Evolutionary conservation across 108 stramenopile species (phyloP), one percentile per base, ranked within the genome.

Genomic region (Conticribra guillardii): DNA sequence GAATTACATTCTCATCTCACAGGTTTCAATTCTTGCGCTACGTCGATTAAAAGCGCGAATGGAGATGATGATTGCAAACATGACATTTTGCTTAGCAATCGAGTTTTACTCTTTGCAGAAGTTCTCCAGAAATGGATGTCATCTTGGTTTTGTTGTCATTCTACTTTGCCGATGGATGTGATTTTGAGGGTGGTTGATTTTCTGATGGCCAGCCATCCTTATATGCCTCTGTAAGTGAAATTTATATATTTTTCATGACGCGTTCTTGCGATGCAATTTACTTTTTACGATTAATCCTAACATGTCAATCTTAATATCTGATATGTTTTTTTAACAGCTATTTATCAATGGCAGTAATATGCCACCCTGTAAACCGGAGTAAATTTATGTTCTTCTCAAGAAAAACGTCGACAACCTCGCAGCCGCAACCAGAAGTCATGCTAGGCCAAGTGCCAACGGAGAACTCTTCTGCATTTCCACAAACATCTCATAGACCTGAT

Each of bases 201-300:
- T 52, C 52, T 72, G 37, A 33, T 72, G 50, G 71, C 71, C n/a
- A 72, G 71, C 34, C 71, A 72, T 46, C 62, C 71, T 17, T 44
- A 26, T 16, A 72, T 72, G 71, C 71, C 71, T 54, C 41, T 72
- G 71, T 67, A 31, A 67, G 66, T 67, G 31, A 5, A 41, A n/a
- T n/a, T n/a, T n/a, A n/a, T n/a, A n/a, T n/a, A n/a, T n/a, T n/a
- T n/a, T n/a, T n/a, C n/a, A n/a, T n/a, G n/a, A n/a, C n/a, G n/a
- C n/a, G n/a, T n/a, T 41, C 5, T 41, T 11, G 37, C 11, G 11
- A 41, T 41, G 11, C 11, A 5, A 11, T 41, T 9, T 41, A 11
- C 37, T 11, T 9, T 41, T 5, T 9, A 41, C 37, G 37, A 41
- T 41, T 41, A 9, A 11, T 41, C 11, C 37, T 9, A 9, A 5